Base-by-base conservation (phyloP, 2,329 filamentous ascomycete genomes). In the Xylariaceae sp. region DNA sequence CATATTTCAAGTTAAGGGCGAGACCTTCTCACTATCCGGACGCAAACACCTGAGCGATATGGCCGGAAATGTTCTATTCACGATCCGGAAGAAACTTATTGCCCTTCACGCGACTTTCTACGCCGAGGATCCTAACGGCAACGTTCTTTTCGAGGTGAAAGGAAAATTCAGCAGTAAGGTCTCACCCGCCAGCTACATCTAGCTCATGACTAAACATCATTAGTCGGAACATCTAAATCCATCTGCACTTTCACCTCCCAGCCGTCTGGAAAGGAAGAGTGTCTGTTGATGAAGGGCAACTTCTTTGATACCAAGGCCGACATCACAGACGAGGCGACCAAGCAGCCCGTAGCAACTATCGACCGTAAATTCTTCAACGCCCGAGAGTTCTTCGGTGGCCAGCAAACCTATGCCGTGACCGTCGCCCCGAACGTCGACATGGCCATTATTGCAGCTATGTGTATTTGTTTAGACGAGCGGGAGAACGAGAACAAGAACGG, bases 391-490 rank as follows among this genome's bases (percentile, higher is more conserved):
- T 60, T 85, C 20, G 76, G 74, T 33, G 77, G 73, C 10, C 74
- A 83, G 65, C 81, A 86, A 65, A 83, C 81, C 4, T 88, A 88
- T 53, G 75, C 71, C 1, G 71, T 88, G 5, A 72, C 72, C 1
- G 73, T 87, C 5, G 82, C 82, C 1, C 80, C 83, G 0, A 77
- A 77, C 14, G 78, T 85, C 6, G 84, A 88, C 57, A 73, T 85
- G 64, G 76, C 80, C 4, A 58, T 87, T 37, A 76, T 87, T 53
- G 79, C 73, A 0, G 84, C 83, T 10, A 68, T 87, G 57, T 86
- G 82, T 58, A 80, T 88, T 42, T 81, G 77, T 49, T 66, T 87
- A 48, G 84, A 87, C 52, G 82, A 86, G n/a, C n/a, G n/a, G n/a
- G n/a, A n/a, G n/a, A n/a, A n/a, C n/a, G n/a, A n/a, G n/a, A n/a